Base-by-base conservation (phyloP, 116 monocot genomes). In the Phalaenopsis hybrid region DNA sequence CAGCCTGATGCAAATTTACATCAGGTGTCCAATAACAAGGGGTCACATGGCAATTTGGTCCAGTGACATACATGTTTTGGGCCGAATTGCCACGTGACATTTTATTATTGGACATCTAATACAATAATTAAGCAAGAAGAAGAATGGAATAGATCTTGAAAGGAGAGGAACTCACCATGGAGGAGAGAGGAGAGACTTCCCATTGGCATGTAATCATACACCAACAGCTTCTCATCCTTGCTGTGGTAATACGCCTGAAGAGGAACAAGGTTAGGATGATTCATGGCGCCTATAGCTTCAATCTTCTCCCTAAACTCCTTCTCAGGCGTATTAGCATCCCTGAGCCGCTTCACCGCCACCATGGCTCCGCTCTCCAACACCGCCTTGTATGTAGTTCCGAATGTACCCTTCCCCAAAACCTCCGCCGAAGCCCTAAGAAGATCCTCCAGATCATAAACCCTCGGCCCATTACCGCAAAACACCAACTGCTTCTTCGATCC, bases 181-280 rank as follows among this genome's bases (percentile, higher is more conserved):
- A 95, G 82, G 79, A 93, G 90, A 13, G 93, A 86, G 23, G 95
- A 95, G 49, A 95, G 87, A 82, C 95, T 95, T 43, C 93, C 93
- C 87, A 86, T 87, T 74, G 87, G 82, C 87, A 95, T 95, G 87
- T 87, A 95, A 45, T 95, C 93, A 69, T 93, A 95, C n/a, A 95
- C 95, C 9, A 91, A 81, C 34, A 95, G 88, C 86, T 95, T 95
- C 90, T 95, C 95, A 51, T 95, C 95, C 78, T 88, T 92, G 93
- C 93, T 91, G 81, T 81, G 93, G 79, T 88, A 91, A 79, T 95
- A 95, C 8, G 95, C 93, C 78, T 81, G 72, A n/a, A 93, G 82
- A 1, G 90, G 90, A 43, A 95, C 93, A 12, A 95, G 82, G 77
- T 91, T 90, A 8, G 84, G 82, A 77, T 95, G 93, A 11, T 84